Conservation (phyloP, 2,329 filamentous ascomycete genomes). For the Verticillium tricorpus region DNA sequence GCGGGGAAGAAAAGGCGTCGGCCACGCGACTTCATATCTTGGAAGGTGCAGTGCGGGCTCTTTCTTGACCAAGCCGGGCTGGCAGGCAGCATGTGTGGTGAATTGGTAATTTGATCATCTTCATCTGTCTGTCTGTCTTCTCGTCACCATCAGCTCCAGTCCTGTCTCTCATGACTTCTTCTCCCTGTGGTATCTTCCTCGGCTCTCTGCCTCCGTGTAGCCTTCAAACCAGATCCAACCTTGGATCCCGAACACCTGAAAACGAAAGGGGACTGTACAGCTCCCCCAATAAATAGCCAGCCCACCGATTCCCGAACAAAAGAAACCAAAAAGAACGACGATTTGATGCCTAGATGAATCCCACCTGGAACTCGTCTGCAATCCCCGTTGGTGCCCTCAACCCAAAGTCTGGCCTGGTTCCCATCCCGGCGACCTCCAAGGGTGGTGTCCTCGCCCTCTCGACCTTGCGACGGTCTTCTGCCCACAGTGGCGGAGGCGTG, state of each 20-base stretch:
- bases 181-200: background rate
- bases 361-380: conserved; percentile 12
- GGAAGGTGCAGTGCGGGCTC: too few relatives aligned
- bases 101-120: background rate
- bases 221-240: background rate
- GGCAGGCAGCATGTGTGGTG: too few relatives aligned
- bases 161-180: background rate
- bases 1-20: background rate
- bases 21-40: too few relatives aligned
- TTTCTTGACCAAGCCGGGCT: too few relatives aligned
- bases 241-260: background rate
- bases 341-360: conserved; percentile 8
- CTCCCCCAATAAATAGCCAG: background rate
- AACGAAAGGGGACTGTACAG: background rate
- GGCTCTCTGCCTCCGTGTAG: background rate
- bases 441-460: background rate
- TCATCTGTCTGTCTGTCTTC: background rate
- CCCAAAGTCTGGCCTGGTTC: conserved; percentile 10
- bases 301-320: background rate
- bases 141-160: background rate
- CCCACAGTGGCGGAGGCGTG: background rate
- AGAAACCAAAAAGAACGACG: background rate
- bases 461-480: background rate
- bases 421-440: background rate
- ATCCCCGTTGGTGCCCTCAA: conserved; percentile 13